A percentile compares a stretch with the other conserved stretches of the same genome.
phyloP scores from a whole-genome alignment of 257 asterid species.

The Ocimum tenuiflorum region DNA sequence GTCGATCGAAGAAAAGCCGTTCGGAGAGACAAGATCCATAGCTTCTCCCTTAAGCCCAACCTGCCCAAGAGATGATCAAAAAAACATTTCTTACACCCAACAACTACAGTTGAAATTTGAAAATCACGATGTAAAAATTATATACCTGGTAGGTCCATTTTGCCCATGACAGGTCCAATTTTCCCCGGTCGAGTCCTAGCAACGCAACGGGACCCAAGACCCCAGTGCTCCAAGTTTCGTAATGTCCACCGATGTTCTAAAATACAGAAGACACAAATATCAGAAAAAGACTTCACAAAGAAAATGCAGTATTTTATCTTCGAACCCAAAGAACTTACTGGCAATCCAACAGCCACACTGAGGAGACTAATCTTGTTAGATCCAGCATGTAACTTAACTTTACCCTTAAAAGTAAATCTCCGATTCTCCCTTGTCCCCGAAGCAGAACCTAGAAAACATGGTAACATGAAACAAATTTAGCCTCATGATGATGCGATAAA shows the following conservation, averaged over 20 bases:
- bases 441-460: conserved; percentile 58
- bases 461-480: no score
- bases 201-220: conserved; percentile 66
- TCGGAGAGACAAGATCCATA: conserved; percentile 59
- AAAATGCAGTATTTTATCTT: not conserved
- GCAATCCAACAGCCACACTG: conserved; percentile 92
- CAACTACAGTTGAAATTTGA: no score
- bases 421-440: conserved; percentile 71
- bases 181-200: conserved; percentile 78
- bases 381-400: conserved; percentile 62
- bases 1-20: conserved; percentile 50
- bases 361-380: conserved; percentile 64
- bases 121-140: not conserved
- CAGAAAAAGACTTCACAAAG: not conserved
- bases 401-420: conserved; percentile 50
- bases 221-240: conserved; percentile 70
- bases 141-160: conserved; percentile 82
- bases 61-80: conserved; percentile 34
- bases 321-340: conserved; percentile 46
- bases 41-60: conserved; percentile 87
- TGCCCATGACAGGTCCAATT: conserved; percentile 65
- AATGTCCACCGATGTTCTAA: conserved; percentile 73
- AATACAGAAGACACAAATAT: conserved; percentile 5
- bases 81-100: conserved; percentile 11
- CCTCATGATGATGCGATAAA: no score